Evolutionary conservation across 108 stramenopile species (phyloP).

Genomic region (Seminavis robusta): DNA sequence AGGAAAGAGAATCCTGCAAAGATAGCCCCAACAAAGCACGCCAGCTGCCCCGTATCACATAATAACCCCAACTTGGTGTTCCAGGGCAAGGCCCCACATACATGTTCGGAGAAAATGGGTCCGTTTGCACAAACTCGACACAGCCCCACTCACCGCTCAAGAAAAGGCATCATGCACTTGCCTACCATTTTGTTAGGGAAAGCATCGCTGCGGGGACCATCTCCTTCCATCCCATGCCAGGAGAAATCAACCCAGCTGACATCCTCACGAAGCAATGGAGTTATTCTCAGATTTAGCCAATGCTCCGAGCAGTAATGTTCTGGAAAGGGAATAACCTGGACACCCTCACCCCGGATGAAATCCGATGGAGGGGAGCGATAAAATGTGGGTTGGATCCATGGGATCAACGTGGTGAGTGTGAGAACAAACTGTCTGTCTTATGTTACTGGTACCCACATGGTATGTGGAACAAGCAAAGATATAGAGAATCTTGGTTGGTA

Average conservation of each 20-base stretch:
- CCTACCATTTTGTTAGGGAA: constrained; percentile 19
- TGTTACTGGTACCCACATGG: too few species aligned
- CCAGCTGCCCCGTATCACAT: too few species aligned
- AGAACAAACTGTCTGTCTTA: too few species aligned
- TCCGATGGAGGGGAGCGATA: too few species aligned
- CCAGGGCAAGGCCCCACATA: constrained; percentile 20
- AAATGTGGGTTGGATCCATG: too few species aligned
- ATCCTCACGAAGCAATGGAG: constrained; percentile 18
- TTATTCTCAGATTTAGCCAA: not conserved
- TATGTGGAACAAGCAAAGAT: too few species aligned
- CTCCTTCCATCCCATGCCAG: not conserved
- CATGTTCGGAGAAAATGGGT: constrained; percentile 33
- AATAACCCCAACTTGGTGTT: too few species aligned
- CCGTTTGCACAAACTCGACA: not conserved
- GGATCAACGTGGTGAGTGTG: too few species aligned
- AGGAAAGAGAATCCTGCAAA: too few species aligned
- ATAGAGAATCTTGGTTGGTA: too few species aligned
- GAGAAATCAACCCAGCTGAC: constrained; percentile 11
- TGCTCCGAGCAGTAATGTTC: not conserved
- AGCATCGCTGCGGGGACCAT: constrained; percentile 8
- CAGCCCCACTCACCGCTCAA: constrained; percentile 2
- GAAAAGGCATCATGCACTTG: constrained; percentile 14
- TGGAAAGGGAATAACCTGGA: not conserved
- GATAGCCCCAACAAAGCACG: too few species aligned
- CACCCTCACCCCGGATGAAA: too few species aligned